Base-by-base conservation (phyloP, 2,329 filamentous ascomycete species). In the Colletotrichum eremochloae region DNA sequence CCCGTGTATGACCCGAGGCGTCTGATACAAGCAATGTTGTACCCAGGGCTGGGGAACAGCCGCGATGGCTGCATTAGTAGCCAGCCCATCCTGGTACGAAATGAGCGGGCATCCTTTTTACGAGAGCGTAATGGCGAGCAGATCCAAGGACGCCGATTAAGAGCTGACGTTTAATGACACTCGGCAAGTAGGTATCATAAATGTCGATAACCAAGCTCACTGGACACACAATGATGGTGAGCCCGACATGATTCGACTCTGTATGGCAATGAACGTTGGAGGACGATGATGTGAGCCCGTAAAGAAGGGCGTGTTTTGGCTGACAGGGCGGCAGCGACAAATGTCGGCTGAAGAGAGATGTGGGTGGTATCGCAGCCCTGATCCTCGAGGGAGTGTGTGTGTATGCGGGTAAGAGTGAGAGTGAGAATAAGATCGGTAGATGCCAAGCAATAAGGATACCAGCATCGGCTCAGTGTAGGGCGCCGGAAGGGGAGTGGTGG, bases 391-490 rank as follows among this genome's bases (percentile, higher is more conserved):
- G 24, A 24, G 24, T 24, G 24, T 24, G 24, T 24, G 24, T 24
- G 24, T 24, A 24, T 24, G 24, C 24, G 24, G 24, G 24, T 24
- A 24, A 24, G 24, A 24, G 24, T 24, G 24, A 24, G 24, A 24
- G 24, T 24, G 24, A 24, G 24, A 24, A 24, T 24, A 24, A 24
- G 24, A 24, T 24, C 24, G 68, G 46, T 14, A 55, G n/a, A 55
- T 50, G 48, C 36, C 42, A n/a, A 56, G 56, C 15, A 33, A 24
- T 24, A 1, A 55, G 29, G 55, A 29, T 52, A 33, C 24, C 38
- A 46, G 42, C 52, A 62, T 48, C 38, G 42, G 31, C 20, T 67
- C 50, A 56, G 56, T 15, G 42, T 14, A 70, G 60, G 38, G 38
- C 29, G 44, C 53, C 24, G 46, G 46, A 50, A 50, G 50, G 15